A percentile compares a stretch with the other conserved stretches of the same genome.
Conservation (phyloP, 768 basidiomycete genomes). For the Flagelloscypha sp. region DNA sequence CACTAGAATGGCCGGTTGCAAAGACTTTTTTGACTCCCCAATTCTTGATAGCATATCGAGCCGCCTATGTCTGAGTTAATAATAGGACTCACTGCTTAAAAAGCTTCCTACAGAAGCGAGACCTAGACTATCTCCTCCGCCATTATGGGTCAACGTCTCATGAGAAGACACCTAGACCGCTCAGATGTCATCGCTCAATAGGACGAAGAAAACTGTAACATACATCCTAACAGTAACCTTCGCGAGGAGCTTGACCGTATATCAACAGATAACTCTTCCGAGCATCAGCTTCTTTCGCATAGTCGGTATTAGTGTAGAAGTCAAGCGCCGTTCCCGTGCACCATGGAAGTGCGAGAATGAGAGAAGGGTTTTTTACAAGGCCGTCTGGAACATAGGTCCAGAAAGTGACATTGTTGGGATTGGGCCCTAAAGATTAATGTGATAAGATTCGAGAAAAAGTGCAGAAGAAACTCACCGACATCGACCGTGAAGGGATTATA, state of each 20-base stretch:
- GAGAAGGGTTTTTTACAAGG: conserved; percentile 29
- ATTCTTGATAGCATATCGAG: conserved; percentile 39
- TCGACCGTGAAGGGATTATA: background rate
- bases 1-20: conserved; percentile 43
- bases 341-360: conserved; percentile 40
- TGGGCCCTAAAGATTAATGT: conserved; percentile 45
- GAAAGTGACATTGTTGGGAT: conserved; percentile 45
- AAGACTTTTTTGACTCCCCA: conserved; percentile 41
- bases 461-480: too few relatives aligned
- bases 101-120: conserved; percentile 41
- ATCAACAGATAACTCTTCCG: conserved; percentile 48
- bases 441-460: too few relatives aligned
- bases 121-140: conserved; percentile 45
- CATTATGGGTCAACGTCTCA: conserved; percentile 46
- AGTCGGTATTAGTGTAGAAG: conserved; percentile 40
- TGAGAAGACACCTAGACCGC: conserved; percentile 41
- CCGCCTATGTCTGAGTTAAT: too few relatives aligned
- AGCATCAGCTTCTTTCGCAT: conserved; percentile 37
- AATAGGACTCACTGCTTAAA: too few relatives aligned
- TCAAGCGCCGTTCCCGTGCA: conserved; percentile 48
- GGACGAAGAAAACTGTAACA: too few relatives aligned
- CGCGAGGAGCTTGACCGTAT: conserved; percentile 35
- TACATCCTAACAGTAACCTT: conserved; percentile 48
- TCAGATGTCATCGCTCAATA: too few relatives aligned
- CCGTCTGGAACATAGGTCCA: conserved; percentile 35